Evolutionary conservation across 139 green algal species (phyloP), one percentile per base, ranked within the genome.

Genomic region (Chlorella vulgaris): DNA sequence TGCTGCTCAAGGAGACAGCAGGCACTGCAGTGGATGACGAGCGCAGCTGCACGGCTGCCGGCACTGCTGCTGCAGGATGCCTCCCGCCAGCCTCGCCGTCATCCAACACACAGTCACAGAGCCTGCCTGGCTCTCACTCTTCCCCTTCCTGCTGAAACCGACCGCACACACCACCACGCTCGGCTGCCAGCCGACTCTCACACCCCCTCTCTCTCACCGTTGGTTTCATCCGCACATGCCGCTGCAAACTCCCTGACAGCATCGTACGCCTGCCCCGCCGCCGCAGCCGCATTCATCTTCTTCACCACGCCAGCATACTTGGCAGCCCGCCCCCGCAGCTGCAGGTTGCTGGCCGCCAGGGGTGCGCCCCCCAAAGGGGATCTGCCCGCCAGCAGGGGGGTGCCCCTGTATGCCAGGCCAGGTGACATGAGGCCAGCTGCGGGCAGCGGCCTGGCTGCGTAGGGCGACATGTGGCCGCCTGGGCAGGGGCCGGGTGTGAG

Each of bases 271-370:
- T 88, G 77, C 18, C 65, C 55, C 21, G 69, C 62, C 4, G 70
- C 76, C 5, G 81, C 67, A n/a, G 84, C 87, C 69, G 78, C 58
- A 53, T 91, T 91, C 38, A 92, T 69, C 8, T 58, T 51, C 29
- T 80, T 71, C 7, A 93, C 85, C 10, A 92, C 81, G 55, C 90
- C 87, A 15, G 92, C 77, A 75, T 96, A 96, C 18, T 87, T 88
- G n/a, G 91, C 84, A 69, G 91, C 91, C 7, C 85, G 81, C 42
- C 90, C 84, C 0, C 82, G 73, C 68, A 95, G 85, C n/a, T 70
- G 69, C 84, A 77, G 40, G 53, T 77, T 75, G 33, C 55, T 58
- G 22, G 42, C 62, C 40, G 60, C 74, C 26, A 79, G 39, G 39
- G 55, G 63, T 6, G 58, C 39, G 67, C 61, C 10, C n/a, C 74